These are phyloP conservation scores for Alopecurus myosuroides DNA, from an alignment of 176 grass and related monocot species.

Conservation along the genomic window DNA sequence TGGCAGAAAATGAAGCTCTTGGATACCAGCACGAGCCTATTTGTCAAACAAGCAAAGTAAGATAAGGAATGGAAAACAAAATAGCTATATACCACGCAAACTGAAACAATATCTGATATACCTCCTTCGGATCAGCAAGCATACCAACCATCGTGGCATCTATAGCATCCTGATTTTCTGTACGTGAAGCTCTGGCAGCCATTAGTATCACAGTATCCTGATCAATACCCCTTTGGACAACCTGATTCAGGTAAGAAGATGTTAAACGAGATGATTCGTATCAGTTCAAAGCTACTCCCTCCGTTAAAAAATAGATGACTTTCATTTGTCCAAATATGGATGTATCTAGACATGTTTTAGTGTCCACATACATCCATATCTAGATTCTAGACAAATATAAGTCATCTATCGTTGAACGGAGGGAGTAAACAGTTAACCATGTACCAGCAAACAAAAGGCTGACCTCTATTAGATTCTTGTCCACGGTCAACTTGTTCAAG, in stretches of 20 bases:
- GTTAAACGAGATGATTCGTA: neutral
- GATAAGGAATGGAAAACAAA: neutral
- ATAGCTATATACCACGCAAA: neutral
- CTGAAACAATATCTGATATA: neutral
- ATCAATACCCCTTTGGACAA: conserved; percentile 52
- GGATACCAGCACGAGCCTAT: conserved; percentile 65
- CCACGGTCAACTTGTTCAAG: conserved; percentile 69
- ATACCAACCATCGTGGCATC: conserved; percentile 76
- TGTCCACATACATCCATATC: too few relatives aligned
- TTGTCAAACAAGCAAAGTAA: neutral
- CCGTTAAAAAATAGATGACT: too few relatives aligned
- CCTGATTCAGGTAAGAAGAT: conserved; percentile 25
- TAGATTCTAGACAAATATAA: too few relatives aligned
- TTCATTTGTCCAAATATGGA: too few relatives aligned
- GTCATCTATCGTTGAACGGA: too few relatives aligned
- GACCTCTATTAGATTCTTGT: conserved; percentile 69
- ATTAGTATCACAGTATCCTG: conserved; percentile 61
- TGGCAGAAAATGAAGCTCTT: conserved; percentile 79
- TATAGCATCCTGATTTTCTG: conserved; percentile 84
- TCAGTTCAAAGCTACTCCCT: neutral
- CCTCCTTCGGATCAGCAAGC: conserved; percentile 83
- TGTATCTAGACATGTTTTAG: too few relatives aligned
- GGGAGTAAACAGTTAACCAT: neutral
- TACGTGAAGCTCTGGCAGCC: conserved; percentile 76
- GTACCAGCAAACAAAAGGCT: neutral